Percentiles rank a stretch among this genome's conserved stretches.
These are phyloP conservation scores for Lepidium sativum DNA, from an alignment of 345 rosid genomes.

Conservation along the genomic window DNA sequence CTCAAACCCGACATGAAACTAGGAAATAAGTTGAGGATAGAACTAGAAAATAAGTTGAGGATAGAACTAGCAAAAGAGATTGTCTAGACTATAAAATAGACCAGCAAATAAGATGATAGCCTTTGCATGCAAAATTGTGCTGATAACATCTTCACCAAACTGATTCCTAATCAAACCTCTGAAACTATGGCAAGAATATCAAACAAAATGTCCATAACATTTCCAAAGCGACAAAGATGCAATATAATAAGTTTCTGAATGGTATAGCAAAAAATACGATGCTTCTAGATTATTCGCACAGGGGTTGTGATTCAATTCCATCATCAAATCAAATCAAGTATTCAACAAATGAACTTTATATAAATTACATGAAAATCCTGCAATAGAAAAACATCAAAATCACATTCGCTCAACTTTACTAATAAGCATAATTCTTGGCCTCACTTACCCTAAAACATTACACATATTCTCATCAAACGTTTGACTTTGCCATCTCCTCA, in stretches of 20 bases:
- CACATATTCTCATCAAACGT: slow-evolving; percentile 16
- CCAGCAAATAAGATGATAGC: too few species aligned
- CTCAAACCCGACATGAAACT: too few species aligned
- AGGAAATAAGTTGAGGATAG: too few species aligned
- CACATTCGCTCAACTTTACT: not conserved
- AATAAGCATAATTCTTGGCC: not conserved
- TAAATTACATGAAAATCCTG: not conserved
- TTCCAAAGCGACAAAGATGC: not conserved
- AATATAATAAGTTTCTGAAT: too few species aligned
- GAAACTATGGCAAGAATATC: not conserved
- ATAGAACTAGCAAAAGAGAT: too few species aligned
- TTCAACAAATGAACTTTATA: not conserved
- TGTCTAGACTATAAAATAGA: too few species aligned
- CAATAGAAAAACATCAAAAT: not conserved
- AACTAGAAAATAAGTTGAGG: too few species aligned
- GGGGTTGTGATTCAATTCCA: not conserved
- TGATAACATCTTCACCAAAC: too few species aligned
- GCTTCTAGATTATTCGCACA: not conserved
- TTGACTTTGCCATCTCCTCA: slow-evolving; percentile 32
- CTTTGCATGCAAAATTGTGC: too few species aligned
- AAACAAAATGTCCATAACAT: not conserved
- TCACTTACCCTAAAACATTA: not conserved
- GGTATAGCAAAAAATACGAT: not conserved
- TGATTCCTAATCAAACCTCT: too few species aligned
- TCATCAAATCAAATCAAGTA: not conserved